These are phyloP conservation scores for Stylosanthes scabra DNA, from an alignment of 331 rosid genomes.

Conservation along the genomic window DNA sequence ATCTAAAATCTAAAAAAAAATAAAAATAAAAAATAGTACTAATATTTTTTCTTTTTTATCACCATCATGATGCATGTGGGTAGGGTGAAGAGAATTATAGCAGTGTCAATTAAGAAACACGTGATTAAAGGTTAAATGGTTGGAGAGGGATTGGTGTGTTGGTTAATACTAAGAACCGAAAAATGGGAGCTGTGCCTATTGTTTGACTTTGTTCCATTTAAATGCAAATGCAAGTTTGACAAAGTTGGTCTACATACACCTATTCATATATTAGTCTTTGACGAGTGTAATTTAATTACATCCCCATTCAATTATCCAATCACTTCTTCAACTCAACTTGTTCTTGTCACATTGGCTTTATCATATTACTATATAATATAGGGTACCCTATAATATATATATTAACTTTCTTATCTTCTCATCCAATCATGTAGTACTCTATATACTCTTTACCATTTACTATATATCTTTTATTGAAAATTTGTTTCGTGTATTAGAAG, in stretches of 20 bases:
- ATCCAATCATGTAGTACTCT: too few species aligned
- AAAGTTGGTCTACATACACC: constrained; percentile 20
- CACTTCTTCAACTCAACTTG: too few species aligned
- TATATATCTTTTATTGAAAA: too few species aligned
- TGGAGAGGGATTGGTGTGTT: constrained; percentile 19
- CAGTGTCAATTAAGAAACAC: constrained; percentile 28
- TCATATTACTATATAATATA: too few species aligned
- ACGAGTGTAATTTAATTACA: neutral
- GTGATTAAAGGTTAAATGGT: constrained; percentile 37
- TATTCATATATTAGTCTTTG: constrained; percentile 23
- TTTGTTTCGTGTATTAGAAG: too few species aligned
- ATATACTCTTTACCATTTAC: too few species aligned
- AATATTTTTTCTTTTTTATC: too few species aligned
- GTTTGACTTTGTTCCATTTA: constrained; percentile 35
- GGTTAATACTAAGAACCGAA: constrained; percentile 2
- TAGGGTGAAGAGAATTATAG: neutral
- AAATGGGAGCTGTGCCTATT: constrained; percentile 28
- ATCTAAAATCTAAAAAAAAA: too few species aligned
- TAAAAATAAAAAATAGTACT: too few species aligned
- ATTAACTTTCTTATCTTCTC: too few species aligned
- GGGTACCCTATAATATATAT: too few species aligned
- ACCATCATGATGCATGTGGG: constrained; percentile 20
- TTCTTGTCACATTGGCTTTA: too few species aligned
- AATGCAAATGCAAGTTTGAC: constrained; percentile 40
- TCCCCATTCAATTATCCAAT: neutral